These are phyloP conservation scores for Lobosporangium transversale DNA, from an alignment of 192 early-diverging fungal genomes.

Conservation along the genomic window DNA sequence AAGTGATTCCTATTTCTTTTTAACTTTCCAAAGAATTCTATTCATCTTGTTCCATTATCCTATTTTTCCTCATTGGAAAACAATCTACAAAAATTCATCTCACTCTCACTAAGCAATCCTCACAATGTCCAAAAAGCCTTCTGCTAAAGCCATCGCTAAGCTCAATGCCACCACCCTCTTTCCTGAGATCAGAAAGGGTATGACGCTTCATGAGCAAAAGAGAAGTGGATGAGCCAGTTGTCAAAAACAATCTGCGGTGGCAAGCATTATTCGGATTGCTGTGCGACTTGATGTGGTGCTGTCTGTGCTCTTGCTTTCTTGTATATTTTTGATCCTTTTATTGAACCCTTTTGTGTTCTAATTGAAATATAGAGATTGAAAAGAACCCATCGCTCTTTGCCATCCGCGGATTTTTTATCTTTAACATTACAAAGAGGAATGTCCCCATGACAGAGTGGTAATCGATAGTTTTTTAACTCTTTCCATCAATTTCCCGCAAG, in stretches of 20 bases:
- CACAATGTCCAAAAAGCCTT: conserved; percentile 49
- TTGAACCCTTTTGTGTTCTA: neutral
- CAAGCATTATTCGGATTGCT: too few relatives aligned
- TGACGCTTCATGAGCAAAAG: neutral
- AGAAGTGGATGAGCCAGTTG: too few relatives aligned
- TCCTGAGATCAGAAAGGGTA: conserved; percentile 51
- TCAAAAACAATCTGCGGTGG: too few relatives aligned
- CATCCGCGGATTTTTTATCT: conserved; percentile 49
- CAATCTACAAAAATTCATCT: neutral
- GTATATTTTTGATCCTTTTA: too few relatives aligned
- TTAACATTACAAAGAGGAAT: conserved; percentile 38
- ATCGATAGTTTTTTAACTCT: neutral
- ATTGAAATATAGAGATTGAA: conserved; percentile 24
- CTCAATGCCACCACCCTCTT: conserved; percentile 53
- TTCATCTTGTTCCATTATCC: neutral
- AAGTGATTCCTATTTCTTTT: neutral
- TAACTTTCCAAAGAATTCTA: neutral
- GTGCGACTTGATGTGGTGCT: too few relatives aligned
- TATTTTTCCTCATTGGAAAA: neutral
- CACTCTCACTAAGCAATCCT: neutral
- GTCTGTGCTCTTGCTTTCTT: too few relatives aligned
- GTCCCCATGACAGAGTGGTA: conserved; percentile 51
- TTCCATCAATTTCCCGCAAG: too few relatives aligned
- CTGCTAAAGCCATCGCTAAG: conserved; percentile 44
- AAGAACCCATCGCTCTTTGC: conserved; percentile 38